Percentiles rank a stretch among this genome's conserved stretches.
Evolutionary conservation across 75 land plant species (phyloP).

Genomic region (Isoetes taiwanensis): DNA sequence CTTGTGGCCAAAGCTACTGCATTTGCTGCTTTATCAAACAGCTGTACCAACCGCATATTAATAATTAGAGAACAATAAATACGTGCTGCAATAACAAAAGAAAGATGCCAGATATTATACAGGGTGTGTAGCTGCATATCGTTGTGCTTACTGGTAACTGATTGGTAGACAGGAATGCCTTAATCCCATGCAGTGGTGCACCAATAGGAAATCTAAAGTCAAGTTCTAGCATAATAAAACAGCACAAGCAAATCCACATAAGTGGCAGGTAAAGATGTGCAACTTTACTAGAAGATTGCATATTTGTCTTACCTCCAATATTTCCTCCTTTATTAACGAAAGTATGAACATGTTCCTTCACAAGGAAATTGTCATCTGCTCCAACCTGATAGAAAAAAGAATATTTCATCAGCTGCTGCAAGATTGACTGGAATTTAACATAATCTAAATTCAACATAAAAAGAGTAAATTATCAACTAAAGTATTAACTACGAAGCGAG

Average conservation of each 20-base stretch:
- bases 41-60: conserved; percentile 26
- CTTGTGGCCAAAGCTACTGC: conserved; percentile 88
- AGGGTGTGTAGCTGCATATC: too few relatives aligned
- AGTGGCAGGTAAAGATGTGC: too few relatives aligned
- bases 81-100: too few relatives aligned
- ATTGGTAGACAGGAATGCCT: conserved; percentile 82
- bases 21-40: conserved; percentile 83
- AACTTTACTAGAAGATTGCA: too few relatives aligned
- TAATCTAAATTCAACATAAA: neutral
- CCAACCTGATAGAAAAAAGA: conserved; percentile 46
- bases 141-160: conserved; percentile 55
- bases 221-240: conserved; percentile 45
- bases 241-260: neutral
- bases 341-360: conserved; percentile 94
- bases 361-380: conserved; percentile 78
- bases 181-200: conserved; percentile 88
- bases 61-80: neutral
- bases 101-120: too few relatives aligned
- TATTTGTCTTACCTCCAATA: conserved; percentile 85
- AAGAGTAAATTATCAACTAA: too few relatives aligned
- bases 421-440: neutral
- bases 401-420: neutral
- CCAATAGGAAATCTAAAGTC: conserved; percentile 91
- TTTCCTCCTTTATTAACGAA: conserved; percentile 85
- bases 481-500: too few relatives aligned